Percentiles rank a stretch among this genome's conserved stretches.
These are phyloP conservation scores for Furcasterigmium furcatum DNA, from an alignment of 2,329 filamentous ascomycete species.

Conservation along the genomic window DNA sequence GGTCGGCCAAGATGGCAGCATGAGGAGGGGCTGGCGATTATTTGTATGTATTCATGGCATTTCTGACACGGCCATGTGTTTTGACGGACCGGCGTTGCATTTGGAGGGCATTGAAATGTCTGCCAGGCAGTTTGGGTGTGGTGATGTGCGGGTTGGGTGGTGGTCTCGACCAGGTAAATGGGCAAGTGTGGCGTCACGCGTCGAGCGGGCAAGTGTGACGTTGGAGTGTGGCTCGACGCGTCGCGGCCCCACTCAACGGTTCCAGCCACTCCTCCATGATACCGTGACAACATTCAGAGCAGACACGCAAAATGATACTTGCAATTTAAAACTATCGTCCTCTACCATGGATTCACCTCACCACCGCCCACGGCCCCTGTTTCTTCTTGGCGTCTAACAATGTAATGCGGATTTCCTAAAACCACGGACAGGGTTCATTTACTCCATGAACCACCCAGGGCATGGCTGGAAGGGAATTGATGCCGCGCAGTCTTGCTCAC, in stretches of 20 bases:
- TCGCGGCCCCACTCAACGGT: too few species aligned
- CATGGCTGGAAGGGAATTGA: slow-evolving; percentile 1
- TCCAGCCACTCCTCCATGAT: too few species aligned
- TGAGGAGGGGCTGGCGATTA: background rate
- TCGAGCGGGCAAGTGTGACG: background rate
- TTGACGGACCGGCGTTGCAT: background rate
- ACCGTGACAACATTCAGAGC: too few species aligned
- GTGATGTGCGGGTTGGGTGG: background rate
- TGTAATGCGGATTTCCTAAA: too few species aligned
- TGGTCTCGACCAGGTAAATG: background rate
- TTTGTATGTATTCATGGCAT: background rate
- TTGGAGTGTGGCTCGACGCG: background rate
- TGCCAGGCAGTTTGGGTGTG: background rate
- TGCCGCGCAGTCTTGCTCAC: slow-evolving; percentile 15
- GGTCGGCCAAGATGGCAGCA: slow-evolving; percentile 9
- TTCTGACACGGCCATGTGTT: background rate
- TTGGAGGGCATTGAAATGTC: background rate
- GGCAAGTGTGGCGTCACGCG: slow-evolving; percentile 1
- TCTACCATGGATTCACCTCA: too few species aligned
- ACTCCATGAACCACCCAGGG: too few species aligned
- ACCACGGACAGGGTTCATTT: too few species aligned
- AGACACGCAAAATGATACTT: too few species aligned
- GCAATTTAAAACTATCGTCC: too few species aligned
- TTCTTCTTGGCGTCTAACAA: too few species aligned
- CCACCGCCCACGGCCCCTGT: too few species aligned